Base-by-base conservation (phyloP, 768 basidiomycete species). In the Amyloporia xantha region DNA sequence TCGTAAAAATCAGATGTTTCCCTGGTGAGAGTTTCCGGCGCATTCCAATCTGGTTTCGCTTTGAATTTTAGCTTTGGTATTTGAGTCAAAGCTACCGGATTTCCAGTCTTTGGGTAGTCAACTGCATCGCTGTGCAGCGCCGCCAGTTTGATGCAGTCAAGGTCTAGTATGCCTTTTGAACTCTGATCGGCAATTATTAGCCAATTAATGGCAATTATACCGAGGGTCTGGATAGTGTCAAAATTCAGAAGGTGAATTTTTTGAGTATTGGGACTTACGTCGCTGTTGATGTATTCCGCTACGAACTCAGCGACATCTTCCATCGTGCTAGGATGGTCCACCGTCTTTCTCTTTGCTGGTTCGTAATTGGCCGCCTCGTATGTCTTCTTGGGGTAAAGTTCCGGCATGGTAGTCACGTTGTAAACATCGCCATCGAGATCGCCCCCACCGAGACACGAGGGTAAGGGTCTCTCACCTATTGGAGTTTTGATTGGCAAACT, bases 261-360 rank as follows among this genome's bases (percentile, higher is more conserved):
- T 13, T 33, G 9, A 26, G 13, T 11, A 33, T 33, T 7, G 12
- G 17, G 7, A 67, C 75, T 51, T 54, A 81, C 79, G 54, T 87
- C 82, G 37, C 74, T 81, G 57, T 69, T 77, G 49, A 86, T 81
- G 51, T 79, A 86, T 48, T 86, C 81, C 45, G 79, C 72, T 1
- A 88, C 74, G 57, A 86, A 88, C 42, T 84, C 76, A 0, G 78
- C 80, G 9, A 88, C 76, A 59, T 86, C 84, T 0, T 62, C 62
- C 71, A 83, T 81, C 1, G 76, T 80, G 56, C 79, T 76, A 2
- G 69, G 71, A 1, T 67, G 67, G 27, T 71, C 59, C 2, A 84
- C 57, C 5, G 67, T 27, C 49, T 75, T 79, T 59, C 62, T 75
- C 15, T 51, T 45, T 0, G 78, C 78, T 2, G 79, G 68, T 1